Evolutionary conservation across 2,329 filamentous ascomycete genomes (phyloP).

Genomic region (Fusarium siculi): DNA sequence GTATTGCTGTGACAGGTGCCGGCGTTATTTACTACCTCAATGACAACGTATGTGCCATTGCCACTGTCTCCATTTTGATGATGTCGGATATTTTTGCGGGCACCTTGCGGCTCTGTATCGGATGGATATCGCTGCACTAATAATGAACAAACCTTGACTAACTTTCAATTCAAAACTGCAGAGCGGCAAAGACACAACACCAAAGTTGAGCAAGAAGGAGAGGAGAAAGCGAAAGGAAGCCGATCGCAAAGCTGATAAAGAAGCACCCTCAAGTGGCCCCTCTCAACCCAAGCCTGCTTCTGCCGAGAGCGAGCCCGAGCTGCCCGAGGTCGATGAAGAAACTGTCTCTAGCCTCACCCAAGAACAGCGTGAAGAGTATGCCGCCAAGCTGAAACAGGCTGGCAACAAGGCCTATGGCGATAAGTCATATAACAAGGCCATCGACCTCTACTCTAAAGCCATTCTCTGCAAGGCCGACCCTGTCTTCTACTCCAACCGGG

Average conservation of each 20-base stretch:
- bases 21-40: slow-evolving; percentile 92
- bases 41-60: slow-evolving; percentile 59
- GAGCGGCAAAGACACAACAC: slow-evolving; percentile 62
- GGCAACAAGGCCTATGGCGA: slow-evolving; percentile 96
- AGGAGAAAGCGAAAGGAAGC: slow-evolving; percentile 87
- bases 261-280: slow-evolving; percentile 49
- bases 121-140: slow-evolving; percentile 21
- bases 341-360: slow-evolving; percentile 62
- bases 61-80: background rate
- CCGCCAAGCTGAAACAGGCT: slow-evolving; percentile 90
- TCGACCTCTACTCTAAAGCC: slow-evolving; percentile 93
- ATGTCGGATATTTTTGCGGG: slow-evolving; percentile 4
- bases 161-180: slow-evolving; percentile 39
- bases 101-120: slow-evolving; percentile 23
- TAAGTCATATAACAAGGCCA: slow-evolving; percentile 93
- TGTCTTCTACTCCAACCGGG: slow-evolving; percentile 98
- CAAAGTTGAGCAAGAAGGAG: slow-evolving; percentile 90
- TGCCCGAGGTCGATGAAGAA: slow-evolving; percentile 74
- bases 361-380: slow-evolving; percentile 85
- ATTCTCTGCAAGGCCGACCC: slow-evolving; percentile 97
- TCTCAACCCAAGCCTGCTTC: slow-evolving; percentile 61
- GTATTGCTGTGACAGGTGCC: slow-evolving; percentile 88
- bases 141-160: slow-evolving; percentile 21
- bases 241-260: slow-evolving; percentile 65
- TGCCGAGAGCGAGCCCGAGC: slow-evolving; percentile 71